phyloP scores from a whole-genome alignment of 2,329 filamentous ascomycete species.

The Diaporthe velutina region DNA sequence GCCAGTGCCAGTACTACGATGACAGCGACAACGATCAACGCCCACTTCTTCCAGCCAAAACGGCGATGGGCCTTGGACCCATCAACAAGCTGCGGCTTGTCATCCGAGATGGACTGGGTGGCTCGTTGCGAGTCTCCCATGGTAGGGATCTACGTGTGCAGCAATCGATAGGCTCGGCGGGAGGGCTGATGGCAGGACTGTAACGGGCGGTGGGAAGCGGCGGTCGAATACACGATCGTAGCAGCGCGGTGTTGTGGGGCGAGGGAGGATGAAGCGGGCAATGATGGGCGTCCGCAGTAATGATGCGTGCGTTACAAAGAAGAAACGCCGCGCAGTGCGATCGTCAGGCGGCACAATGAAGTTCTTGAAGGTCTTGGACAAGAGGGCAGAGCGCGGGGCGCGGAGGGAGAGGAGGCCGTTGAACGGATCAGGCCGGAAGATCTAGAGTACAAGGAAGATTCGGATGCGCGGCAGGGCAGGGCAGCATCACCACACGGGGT shows the following conservation, averaged over 20 bases:
- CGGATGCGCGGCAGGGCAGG: slow-evolving; percentile 1
- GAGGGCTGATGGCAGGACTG: not conserved
- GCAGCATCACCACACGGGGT: slow-evolving; percentile 2
- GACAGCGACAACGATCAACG: slow-evolving; percentile 28
- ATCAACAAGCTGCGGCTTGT: slow-evolving; percentile 34
- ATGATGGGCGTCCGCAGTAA: not conserved
- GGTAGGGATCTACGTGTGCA: not conserved
- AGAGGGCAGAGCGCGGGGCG: not conserved
- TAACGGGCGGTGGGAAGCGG: not conserved
- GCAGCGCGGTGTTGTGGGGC: not conserved
- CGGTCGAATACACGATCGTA: not conserved
- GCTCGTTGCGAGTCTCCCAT: slow-evolving; percentile 23
- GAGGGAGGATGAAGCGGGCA: not conserved
- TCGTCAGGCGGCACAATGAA: not conserved
- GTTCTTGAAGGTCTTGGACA: not conserved
- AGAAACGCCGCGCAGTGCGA: not conserved
- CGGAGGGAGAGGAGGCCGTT: not conserved
- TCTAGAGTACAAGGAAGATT: not conserved
- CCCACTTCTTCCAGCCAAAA: slow-evolving; percentile 33
- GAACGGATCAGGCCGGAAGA: not conserved
- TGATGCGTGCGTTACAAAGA: not conserved
- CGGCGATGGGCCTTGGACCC: not conserved
- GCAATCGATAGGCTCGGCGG: not conserved
- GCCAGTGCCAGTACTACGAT: slow-evolving; percentile 57
- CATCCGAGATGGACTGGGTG: slow-evolving; percentile 23